Percentiles rank a stretch among this genome's conserved stretches.
phyloP scores from a whole-genome alignment of 108 stramenopile species.

The Heterococcus sp. region DNA sequence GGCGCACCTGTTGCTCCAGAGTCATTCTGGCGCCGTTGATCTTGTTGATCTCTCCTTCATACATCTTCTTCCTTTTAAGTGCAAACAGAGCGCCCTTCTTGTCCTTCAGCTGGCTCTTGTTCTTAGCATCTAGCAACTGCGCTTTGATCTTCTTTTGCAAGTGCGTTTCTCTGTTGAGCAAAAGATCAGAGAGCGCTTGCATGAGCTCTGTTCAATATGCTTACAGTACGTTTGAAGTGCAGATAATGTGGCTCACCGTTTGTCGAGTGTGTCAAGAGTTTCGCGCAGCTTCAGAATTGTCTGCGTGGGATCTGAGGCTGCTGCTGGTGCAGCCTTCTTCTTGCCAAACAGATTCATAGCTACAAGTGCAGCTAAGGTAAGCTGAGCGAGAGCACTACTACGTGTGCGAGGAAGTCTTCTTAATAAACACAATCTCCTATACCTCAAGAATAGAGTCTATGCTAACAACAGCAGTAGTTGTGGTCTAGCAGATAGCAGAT shows the following conservation, averaged over 20 bases:
- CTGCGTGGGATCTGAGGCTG: constrained; percentile 14
- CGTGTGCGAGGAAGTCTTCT: too few species aligned
- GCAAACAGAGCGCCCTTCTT: constrained; percentile 91
- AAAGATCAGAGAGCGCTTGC: not conserved
- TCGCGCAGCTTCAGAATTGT: constrained; percentile 47
- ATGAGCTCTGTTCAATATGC: not conserved
- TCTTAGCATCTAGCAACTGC: constrained; percentile 80
- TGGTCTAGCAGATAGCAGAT: too few species aligned
- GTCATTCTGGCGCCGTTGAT: constrained; percentile 80
- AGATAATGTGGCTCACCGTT: constrained; percentile 14
- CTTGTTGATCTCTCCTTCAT: constrained; percentile 91
- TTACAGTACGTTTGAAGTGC: not conserved
- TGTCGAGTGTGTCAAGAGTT: constrained; percentile 40
- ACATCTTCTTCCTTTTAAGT: constrained; percentile 94
- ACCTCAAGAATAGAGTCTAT: too few species aligned
- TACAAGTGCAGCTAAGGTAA: not conserved
- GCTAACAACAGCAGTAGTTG: too few species aligned
- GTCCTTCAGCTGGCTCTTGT: constrained; percentile 86
- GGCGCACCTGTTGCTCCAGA: constrained; percentile 38
- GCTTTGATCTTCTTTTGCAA: constrained; percentile 77
- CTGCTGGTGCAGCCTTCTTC: constrained; percentile 19
- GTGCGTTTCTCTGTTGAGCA: constrained; percentile 59
- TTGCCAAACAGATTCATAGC: constrained; percentile 52
- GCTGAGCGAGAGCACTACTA: too few species aligned
- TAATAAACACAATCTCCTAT: too few species aligned